phyloP scores from a whole-genome alignment of 1,284 basidiomycete genomes.

The Apiotrichum laibachii region DNA sequence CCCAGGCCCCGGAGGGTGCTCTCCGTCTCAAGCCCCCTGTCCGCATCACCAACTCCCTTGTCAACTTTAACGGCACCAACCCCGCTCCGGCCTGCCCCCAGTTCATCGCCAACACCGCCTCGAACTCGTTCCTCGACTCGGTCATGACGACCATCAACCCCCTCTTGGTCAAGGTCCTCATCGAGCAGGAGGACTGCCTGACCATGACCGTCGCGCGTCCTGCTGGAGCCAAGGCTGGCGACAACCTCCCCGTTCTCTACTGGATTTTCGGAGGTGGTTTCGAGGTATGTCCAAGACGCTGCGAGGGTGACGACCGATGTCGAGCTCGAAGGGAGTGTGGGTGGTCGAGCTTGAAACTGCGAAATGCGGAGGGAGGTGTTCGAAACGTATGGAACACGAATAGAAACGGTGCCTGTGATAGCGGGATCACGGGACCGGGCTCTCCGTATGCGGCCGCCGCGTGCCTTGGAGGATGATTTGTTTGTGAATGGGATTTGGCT shows the following conservation, averaged over 20 bases:
- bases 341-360: not conserved
- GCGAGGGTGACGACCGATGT: too few relatives aligned
- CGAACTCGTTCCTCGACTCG: conserved; percentile 3
- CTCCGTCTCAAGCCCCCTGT: conserved; percentile 48
- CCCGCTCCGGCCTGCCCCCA: conserved; percentile 16
- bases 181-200: conserved; percentile 29
- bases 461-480: too few relatives aligned
- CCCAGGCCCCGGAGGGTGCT: conserved; percentile 53
- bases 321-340: too few relatives aligned
- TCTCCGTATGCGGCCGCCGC: too few relatives aligned
- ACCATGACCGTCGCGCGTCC: conserved; percentile 28
- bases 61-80: conserved; percentile 15
- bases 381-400: too few relatives aligned
- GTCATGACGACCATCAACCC: conserved; percentile 3
- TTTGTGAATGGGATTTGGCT: not conserved
- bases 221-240: conserved; percentile 18
- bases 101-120: conserved; percentile 8
- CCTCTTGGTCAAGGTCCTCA: conserved; percentile 10
- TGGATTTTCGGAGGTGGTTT: conserved; percentile 40
- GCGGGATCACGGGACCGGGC: too few relatives aligned
- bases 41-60: conserved; percentile 43
- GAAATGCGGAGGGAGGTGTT: too few relatives aligned
- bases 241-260: conserved; percentile 35
- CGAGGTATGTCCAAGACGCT: conserved; percentile 7
- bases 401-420: too few relatives aligned